phyloP scores from a whole-genome alignment of 495 filamentous ascomycete genomes.

The Cudoniella acicularis region DNA sequence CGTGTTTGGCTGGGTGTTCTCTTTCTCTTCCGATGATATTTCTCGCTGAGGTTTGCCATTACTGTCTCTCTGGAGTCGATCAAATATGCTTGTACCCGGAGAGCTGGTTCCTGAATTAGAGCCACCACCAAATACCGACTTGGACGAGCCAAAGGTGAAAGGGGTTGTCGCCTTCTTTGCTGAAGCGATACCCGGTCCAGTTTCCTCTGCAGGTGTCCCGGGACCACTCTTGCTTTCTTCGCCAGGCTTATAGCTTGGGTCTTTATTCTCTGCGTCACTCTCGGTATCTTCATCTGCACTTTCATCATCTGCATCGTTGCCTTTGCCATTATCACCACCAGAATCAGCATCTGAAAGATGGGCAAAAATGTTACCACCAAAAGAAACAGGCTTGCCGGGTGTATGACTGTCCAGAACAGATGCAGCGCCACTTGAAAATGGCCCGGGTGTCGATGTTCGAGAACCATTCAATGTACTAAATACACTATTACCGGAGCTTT shows the following conservation, averaged over 20 bases:
- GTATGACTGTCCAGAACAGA: conserved; percentile 23
- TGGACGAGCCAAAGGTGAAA: conserved; percentile 22
- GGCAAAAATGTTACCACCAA: conserved; percentile 44
- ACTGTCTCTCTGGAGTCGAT: conserved; percentile 42
- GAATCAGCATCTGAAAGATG: conserved; percentile 39
- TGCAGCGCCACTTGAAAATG: conserved; percentile 28
- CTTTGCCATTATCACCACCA: conserved; percentile 22
- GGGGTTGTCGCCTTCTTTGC: conserved; percentile 21
- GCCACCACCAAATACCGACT: conserved; percentile 12
- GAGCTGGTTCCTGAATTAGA: conserved; percentile 14
- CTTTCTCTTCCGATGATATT: conserved; percentile 25
- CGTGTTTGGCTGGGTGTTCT: conserved; percentile 22
- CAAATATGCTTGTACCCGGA: conserved; percentile 40
- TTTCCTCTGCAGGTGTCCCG: conserved; percentile 23
- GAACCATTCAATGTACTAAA: conserved; percentile 22
- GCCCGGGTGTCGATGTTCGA: conserved; percentile 23
- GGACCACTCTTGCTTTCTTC: conserved; percentile 30
- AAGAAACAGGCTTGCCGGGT: conserved; percentile 3
- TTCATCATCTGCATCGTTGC: conserved; percentile 26
- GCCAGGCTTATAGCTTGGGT: conserved; percentile 25
- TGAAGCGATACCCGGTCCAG: conserved; percentile 19
- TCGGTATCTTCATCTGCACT: conserved; percentile 25
- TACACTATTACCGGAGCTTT: conserved; percentile 12
- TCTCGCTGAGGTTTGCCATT: conserved; percentile 35
- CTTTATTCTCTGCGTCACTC: conserved; percentile 20